These are phyloP conservation scores for Citrus unshiu DNA, from an alignment of 345 rosid genomes.

Conservation along the genomic window DNA sequence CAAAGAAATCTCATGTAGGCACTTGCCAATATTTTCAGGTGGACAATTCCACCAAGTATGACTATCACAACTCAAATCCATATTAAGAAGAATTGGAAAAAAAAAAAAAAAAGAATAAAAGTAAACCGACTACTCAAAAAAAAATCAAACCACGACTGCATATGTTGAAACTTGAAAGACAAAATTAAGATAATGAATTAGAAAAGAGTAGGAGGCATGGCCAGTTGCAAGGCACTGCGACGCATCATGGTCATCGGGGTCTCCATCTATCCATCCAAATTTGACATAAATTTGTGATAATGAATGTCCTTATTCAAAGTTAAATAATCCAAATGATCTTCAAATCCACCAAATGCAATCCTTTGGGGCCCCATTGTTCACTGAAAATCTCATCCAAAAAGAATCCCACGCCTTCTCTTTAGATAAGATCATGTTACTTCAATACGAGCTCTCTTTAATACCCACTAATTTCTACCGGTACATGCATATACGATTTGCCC, in stretches of 20 bases:
- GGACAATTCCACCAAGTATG: no score
- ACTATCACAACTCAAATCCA: no score
- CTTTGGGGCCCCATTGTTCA: neutral
- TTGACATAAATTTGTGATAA: neutral
- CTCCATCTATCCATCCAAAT: neutral
- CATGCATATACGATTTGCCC: no score
- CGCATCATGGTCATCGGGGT: neutral
- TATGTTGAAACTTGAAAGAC: neutral
- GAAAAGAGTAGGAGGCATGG: neutral
- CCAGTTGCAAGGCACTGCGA: neutral
- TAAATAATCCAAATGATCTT: neutral
- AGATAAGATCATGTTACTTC: conserved; percentile 12
- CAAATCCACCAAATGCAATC: neutral
- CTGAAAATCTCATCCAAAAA: conserved; percentile 15
- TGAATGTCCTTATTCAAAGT: neutral
- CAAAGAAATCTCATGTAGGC: no score
- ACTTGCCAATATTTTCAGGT: no score
- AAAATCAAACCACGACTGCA: no score
- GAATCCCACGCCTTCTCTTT: conserved; percentile 14
- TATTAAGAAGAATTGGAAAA: no score
- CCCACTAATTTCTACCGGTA: neutral
- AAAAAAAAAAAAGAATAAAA: no score
- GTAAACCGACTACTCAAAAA: no score
- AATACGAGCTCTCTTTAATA: neutral
- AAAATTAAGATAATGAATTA: no score